Percentiles rank a stretch among this genome's conserved stretches.
Evolutionary conservation across 768 basidiomycete genomes (phyloP).

Genomic region (Sistotremastrum niveocremeum): DNA sequence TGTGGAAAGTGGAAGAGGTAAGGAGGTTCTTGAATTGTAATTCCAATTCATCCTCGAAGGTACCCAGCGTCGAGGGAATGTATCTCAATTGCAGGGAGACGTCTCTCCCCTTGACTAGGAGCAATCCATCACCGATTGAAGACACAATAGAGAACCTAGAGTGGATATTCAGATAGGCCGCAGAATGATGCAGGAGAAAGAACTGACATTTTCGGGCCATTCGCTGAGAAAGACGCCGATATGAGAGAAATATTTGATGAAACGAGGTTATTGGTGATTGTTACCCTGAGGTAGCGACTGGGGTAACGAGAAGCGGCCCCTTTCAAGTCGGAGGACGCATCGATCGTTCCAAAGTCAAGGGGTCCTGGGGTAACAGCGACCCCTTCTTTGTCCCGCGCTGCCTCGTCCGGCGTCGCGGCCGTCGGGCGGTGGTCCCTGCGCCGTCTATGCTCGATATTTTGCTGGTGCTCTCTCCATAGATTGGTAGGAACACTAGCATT

Average conservation of each 20-base stretch:
- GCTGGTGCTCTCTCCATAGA: slow-evolving; percentile 25
- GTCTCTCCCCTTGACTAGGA: not conserved
- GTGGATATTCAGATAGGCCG: slow-evolving; percentile 12
- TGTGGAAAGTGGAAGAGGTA: slow-evolving; percentile 31
- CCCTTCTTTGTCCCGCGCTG: slow-evolving; percentile 42
- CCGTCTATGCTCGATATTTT: too few relatives aligned
- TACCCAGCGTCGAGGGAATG: slow-evolving; percentile 24
- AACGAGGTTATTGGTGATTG: too few relatives aligned
- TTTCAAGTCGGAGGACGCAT: slow-evolving; percentile 18
- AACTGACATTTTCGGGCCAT: too few relatives aligned
- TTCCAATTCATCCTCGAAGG: slow-evolving; percentile 34
- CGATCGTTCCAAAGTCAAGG: slow-evolving; percentile 39
- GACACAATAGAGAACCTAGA: slow-evolving; percentile 20
- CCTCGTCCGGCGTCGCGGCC: slow-evolving; percentile 35
- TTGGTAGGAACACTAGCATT: not conserved
- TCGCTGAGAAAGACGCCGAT: too few relatives aligned
- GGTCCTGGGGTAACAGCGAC: slow-evolving; percentile 25
- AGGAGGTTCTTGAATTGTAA: slow-evolving; percentile 36
- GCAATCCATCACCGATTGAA: not conserved
- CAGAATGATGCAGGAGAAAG: slow-evolving; percentile 19
- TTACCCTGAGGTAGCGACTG: too few relatives aligned
- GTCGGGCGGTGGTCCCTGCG: too few relatives aligned
- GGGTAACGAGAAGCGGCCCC: slow-evolving; percentile 14
- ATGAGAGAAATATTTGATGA: too few relatives aligned
- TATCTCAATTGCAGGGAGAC: not conserved